phyloP scores from a whole-genome alignment of 2,329 filamentous ascomycete genomes.

The Fusarium nisikadoi region DNA sequence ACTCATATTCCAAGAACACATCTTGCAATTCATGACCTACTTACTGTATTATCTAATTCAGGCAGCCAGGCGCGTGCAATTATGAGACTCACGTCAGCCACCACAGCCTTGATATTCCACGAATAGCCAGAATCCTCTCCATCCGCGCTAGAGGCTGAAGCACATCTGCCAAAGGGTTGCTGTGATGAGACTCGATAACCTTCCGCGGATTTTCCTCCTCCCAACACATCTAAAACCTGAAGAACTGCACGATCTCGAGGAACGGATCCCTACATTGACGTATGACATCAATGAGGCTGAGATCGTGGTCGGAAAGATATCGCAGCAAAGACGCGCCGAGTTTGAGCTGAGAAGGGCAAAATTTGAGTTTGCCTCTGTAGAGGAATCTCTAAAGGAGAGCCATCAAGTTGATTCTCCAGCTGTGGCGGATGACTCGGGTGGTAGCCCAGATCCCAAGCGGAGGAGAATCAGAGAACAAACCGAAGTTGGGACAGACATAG shows the following conservation, averaged over 20 bases:
- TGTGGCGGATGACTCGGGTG: not conserved
- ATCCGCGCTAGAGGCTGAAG: not conserved
- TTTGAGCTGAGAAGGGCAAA: constrained; percentile 80
- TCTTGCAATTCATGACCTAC: not conserved
- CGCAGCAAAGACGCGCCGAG: constrained; percentile 74
- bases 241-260: constrained; percentile 72
- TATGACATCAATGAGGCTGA: constrained; percentile 77
- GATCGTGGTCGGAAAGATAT: constrained; percentile 79
- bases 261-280: constrained; percentile 72
- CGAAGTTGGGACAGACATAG: constrained; percentile 29
- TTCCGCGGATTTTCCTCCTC: constrained; percentile 79
- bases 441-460: constrained; percentile 28
- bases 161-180: not conserved
- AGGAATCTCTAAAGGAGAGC: not conserved
- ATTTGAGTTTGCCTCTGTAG: constrained; percentile 63
- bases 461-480: constrained; percentile 22
- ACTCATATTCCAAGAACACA: not conserved
- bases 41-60: not conserved
- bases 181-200: constrained; percentile 40
- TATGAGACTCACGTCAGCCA: constrained; percentile 6
- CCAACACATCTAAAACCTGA: constrained; percentile 73
- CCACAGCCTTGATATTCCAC: not conserved
- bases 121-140: not conserved
- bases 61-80: not conserved
- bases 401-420: not conserved